Conservation (phyloP, 1,284 basidiomycete genomes). For the Rhodotorula sp. region DNA sequence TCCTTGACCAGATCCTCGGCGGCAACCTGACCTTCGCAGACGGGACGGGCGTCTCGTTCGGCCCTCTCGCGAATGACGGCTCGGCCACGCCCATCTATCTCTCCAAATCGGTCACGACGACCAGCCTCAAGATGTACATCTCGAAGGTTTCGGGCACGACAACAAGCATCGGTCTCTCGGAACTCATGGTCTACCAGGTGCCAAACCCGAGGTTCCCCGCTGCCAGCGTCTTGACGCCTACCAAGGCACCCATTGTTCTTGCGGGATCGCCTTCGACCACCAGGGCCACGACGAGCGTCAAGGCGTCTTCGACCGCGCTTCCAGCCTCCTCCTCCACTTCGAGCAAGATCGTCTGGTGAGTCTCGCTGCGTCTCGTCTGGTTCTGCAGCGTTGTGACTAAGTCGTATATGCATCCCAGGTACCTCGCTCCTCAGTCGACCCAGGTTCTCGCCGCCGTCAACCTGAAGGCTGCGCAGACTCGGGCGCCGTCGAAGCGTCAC, state of each 20-base stretch:
- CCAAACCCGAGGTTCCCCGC: slow-evolving; percentile 5
- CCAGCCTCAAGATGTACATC: slow-evolving; percentile 26
- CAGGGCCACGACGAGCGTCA: neutral
- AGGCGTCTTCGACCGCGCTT: neutral
- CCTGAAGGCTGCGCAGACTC: neutral
- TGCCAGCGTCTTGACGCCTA: no score
- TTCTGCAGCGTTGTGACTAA: neutral
- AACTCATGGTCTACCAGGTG: slow-evolving; percentile 21
- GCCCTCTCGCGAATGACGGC: slow-evolving; percentile 33
- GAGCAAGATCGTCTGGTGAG: neutral
- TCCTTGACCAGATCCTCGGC: slow-evolving; percentile 27
- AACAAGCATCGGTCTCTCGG: slow-evolving; percentile 20
- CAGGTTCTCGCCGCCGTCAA: neutral
- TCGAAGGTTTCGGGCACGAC: slow-evolving; percentile 29
- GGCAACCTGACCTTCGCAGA: slow-evolving; percentile 35
- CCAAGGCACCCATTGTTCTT: slow-evolving; percentile 2
- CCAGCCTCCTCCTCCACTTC: neutral
- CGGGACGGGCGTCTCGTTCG: slow-evolving; percentile 19
- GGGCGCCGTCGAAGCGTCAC: slow-evolving; percentile 5
- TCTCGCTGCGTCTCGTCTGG: neutral
- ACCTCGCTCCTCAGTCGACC: neutral
- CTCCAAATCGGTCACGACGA: slow-evolving; percentile 1
- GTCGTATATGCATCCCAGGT: neutral
- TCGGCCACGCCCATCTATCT: slow-evolving; percentile 23
- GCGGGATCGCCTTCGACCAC: neutral